These are phyloP conservation scores for Abrus precatorius DNA, from an alignment of 306 rosid species.

Conservation along the genomic window DNA sequence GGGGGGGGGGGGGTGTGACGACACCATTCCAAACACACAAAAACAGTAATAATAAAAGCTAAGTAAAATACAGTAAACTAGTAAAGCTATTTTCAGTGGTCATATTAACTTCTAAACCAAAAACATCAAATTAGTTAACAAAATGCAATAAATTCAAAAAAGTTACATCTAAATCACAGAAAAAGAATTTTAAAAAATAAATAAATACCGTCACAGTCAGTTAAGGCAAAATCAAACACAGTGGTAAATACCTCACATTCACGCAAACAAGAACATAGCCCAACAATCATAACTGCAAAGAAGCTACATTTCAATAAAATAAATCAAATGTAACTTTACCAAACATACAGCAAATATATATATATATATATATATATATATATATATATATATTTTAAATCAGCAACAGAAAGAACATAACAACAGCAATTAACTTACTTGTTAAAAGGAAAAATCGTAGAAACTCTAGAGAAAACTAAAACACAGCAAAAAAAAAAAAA, in stretches of 20 bases:
- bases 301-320: not conserved
- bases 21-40: not conserved
- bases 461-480: not conserved
- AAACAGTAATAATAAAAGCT: not conserved
- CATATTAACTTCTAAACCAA: not conserved
- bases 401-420: not conserved
- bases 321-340: not conserved
- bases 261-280: constrained; percentile 6
- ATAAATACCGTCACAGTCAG: not conserved
- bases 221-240: not conserved
- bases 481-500: not conserved
- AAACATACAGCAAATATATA: not conserved
- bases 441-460: not conserved
- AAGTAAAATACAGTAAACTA: constrained; percentile 1
- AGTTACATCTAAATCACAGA: constrained; percentile 16
- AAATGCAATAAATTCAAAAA: not conserved
- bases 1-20: not conserved
- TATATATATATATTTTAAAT: too few relatives aligned
- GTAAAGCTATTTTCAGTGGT: not conserved
- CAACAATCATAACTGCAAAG: constrained; percentile 14
- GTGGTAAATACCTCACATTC: not conserved
- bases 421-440: not conserved
- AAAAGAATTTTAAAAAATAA: not conserved
- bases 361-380: too few relatives aligned
- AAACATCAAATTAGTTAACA: constrained; percentile 6